These are phyloP conservation scores for Gynandropsis gynandra DNA, from an alignment of 345 rosid genomes.

Conservation along the genomic window DNA sequence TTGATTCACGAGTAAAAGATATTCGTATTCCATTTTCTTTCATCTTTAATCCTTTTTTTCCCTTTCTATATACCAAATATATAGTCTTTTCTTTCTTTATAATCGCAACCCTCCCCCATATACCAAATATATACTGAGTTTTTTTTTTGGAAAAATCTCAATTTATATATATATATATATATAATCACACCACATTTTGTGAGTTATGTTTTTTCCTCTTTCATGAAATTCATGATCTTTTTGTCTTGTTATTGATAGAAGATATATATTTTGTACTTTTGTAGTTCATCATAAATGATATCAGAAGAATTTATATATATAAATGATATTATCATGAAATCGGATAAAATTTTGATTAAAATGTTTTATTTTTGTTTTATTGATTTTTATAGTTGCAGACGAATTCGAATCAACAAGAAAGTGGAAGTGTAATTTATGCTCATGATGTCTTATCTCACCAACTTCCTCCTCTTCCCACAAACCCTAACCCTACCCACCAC, in stretches of 20 bases:
- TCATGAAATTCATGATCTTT: too few species aligned
- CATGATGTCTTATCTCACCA: slow-evolving; percentile 25
- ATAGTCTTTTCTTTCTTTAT: slow-evolving; percentile 29
- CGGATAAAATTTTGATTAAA: too few species aligned
- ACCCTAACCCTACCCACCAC: slow-evolving; percentile 31
- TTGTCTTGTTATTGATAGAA: too few species aligned
- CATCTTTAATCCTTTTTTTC: slow-evolving; percentile 24
- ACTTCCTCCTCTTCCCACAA: slow-evolving; percentile 14
- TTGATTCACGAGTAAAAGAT: slow-evolving; percentile 21
- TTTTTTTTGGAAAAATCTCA: neutral
- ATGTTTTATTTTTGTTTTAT: neutral
- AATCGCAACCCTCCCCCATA: slow-evolving; percentile 20
- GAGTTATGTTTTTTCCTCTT: too few species aligned
- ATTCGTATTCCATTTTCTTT: slow-evolving; percentile 31
- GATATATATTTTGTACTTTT: too few species aligned
- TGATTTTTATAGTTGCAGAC: slow-evolving; percentile 20
- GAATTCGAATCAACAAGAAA: slow-evolving; percentile 27
- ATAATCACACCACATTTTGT: neutral
- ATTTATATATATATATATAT: neutral
- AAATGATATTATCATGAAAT: too few species aligned
- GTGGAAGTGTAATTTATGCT: slow-evolving; percentile 20
- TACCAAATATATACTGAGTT: slow-evolving; percentile 10
- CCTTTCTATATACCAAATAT: slow-evolving; percentile 15
- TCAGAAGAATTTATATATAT: too few species aligned
- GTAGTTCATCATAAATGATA: too few species aligned